A percentile compares a stretch with the other conserved stretches of the same genome.
These are phyloP conservation scores for Penicillium occitanis DNA, from an alignment of 2,329 filamentous ascomycete species.

Conservation along the genomic window DNA sequence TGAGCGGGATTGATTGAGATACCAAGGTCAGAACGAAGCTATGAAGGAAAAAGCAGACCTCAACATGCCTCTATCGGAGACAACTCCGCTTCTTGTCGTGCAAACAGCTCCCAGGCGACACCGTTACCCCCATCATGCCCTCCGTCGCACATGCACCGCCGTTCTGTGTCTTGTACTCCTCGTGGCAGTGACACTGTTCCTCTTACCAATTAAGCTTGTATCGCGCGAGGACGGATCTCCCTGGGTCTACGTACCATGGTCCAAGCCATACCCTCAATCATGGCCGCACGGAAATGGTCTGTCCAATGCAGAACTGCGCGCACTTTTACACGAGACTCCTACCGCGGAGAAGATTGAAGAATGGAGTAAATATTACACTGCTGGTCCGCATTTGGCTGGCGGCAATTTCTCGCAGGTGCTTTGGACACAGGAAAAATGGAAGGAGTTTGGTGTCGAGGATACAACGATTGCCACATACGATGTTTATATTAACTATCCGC, in stretches of 20 bases:
- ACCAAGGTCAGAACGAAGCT: not conserved
- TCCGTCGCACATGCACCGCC: slow-evolving; percentile 46
- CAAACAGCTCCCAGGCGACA: slow-evolving; percentile 39
- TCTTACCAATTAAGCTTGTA: slow-evolving; percentile 42
- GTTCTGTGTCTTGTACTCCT: slow-evolving; percentile 41
- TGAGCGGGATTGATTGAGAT: not conserved
- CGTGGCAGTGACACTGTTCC: slow-evolving; percentile 41
- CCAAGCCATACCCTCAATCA: slow-evolving; percentile 38
- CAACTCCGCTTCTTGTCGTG: slow-evolving; percentile 45
- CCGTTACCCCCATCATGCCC: slow-evolving; percentile 44
- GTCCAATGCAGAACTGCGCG: slow-evolving; percentile 55
- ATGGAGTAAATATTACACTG: slow-evolving; percentile 77
- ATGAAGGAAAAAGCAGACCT: slow-evolving; percentile 36
- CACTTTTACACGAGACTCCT: slow-evolving; percentile 56
- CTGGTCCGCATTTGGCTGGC: slow-evolving; percentile 72
- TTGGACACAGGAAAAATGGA: slow-evolving; percentile 74
- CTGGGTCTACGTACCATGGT: slow-evolving; percentile 44
- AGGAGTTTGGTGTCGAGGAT: slow-evolving; percentile 65
- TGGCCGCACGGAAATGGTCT: slow-evolving; percentile 50
- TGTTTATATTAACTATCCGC: slow-evolving; percentile 74
- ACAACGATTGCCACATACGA: slow-evolving; percentile 67
- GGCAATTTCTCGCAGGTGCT: slow-evolving; percentile 74
- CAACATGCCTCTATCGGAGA: slow-evolving; percentile 39
- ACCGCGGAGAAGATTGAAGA: slow-evolving; percentile 59
- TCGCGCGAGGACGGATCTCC: slow-evolving; percentile 40